Evolutionary conservation across 768 basidiomycete species (phyloP).

Genomic region (Tricholoma matsutake): DNA sequence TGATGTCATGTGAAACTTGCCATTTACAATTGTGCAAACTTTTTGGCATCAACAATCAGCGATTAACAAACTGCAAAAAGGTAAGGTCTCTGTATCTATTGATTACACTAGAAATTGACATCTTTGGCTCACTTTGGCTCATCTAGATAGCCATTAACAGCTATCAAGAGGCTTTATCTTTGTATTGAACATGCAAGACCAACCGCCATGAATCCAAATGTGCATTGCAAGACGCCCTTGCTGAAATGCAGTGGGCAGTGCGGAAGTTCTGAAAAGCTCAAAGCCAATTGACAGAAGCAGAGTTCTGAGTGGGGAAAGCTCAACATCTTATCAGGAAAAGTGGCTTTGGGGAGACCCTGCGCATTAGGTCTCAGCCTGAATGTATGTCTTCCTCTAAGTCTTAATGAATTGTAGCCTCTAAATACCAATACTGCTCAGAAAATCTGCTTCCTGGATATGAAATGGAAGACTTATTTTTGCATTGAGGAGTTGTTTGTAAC

Average conservation of each 20-base stretch:
- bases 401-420: conserved; percentile 1
- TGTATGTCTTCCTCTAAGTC: too few relatives aligned
- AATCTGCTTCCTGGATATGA: background rate
- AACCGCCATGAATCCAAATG: background rate
- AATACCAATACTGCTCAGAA: background rate
- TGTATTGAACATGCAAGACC: background rate
- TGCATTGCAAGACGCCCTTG: background rate
- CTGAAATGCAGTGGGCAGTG: background rate
- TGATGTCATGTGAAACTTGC: background rate
- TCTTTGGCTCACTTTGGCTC: background rate
- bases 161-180: background rate
- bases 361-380: too few relatives aligned
- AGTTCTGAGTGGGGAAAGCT: background rate
- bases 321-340: background rate
- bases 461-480: background rate
- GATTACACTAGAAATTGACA: background rate
- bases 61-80: too few relatives aligned
- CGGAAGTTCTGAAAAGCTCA: background rate
- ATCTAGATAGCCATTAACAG: too few relatives aligned
- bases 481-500: background rate
- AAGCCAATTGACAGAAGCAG: background rate
- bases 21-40: background rate
- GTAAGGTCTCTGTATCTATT: background rate
- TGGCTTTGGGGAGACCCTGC: too few relatives aligned
- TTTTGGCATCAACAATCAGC: background rate